Evolutionary conservation across 2,329 filamentous ascomycete species (phyloP).

Genomic region (Diplodia mutila): DNA sequence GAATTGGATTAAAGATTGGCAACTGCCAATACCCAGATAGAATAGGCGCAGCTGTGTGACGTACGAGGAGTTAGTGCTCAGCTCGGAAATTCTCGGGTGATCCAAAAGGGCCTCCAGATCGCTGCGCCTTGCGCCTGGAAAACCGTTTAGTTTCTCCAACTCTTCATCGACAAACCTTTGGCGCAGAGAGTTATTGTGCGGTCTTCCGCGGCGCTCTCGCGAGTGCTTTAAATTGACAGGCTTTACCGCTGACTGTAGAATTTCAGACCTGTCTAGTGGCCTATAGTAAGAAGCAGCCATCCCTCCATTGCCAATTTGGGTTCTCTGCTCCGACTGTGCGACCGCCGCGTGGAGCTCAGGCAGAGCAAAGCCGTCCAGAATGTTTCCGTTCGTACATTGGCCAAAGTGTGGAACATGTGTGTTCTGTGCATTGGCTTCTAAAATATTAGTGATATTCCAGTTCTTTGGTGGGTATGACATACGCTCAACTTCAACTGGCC

Average conservation of each 20-base stretch:
- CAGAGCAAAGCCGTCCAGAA: background rate
- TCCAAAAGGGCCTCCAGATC: background rate
- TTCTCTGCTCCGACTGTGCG: background rate
- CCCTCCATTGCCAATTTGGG: background rate
- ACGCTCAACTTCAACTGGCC: background rate
- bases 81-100: background rate
- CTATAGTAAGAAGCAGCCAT: background rate
- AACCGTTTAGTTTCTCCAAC: background rate
- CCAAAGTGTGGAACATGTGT: background rate
- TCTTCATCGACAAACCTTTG: background rate
- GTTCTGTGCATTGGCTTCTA: background rate
- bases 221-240: background rate
- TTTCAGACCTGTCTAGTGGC: background rate
- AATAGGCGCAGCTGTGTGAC: background rate
- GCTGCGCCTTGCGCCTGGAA: background rate
- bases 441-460: background rate
- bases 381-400: background rate
- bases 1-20: background rate
- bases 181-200: background rate
- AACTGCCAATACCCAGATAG: background rate
- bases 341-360: background rate
- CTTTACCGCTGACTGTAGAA: background rate
- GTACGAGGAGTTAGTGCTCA: background rate
- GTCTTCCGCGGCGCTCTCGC: too few species aligned
- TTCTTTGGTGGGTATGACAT: background rate